Base-by-base conservation (phyloP, 1,284 basidiomycete species). In the Moniliophthora roreri region DNA sequence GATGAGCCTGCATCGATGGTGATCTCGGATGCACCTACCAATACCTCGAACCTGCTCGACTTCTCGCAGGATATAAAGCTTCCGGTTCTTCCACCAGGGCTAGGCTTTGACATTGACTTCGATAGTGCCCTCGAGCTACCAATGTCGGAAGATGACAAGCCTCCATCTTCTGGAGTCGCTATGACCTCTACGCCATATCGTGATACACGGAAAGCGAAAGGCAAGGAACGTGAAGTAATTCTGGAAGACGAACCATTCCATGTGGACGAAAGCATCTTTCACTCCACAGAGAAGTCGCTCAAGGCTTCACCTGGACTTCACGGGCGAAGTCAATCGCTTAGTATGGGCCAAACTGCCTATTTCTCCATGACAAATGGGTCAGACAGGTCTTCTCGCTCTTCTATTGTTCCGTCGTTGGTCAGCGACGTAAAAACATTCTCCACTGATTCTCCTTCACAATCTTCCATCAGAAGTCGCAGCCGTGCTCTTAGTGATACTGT, bases 401-500 rank as follows among this genome's bases (percentile, higher is more conserved):
- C 62, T 21, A 53, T 64, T 9, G 61, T 66, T 24, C 60, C 51
- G 40, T 68, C 67, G 7, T 56, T 28, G 46, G 49, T 52, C 2
- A 56, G 52, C 15, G 53, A 56, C 34, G 55, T 51, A 4, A 55
- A 56, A 56, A 58, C 57, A 32, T 55, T 58, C 42, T 62, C 62
- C 1, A 61, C 63, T 5, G 64, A 66, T 35, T 57, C 64, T 9
- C 60, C 57, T 6, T 66, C 67, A 32, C 62, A 70, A 0, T 60
- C 68, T 11, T 65, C 71, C 18, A 48, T 69, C 24, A 75, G 74
- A 42, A 73, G 67, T 56, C 75, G 82, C 32, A 70, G 69, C 56
- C 78, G 84, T 24, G 77, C 83, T 0, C 63, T 82, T 40, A 85
- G 82, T 63, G 85, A 87, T 53, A 82, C 80, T 1, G 75, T 82